Evolutionary conservation across 1,139 yeast genomes (phyloP).

Genomic region (Yamadazyma siamensis): DNA sequence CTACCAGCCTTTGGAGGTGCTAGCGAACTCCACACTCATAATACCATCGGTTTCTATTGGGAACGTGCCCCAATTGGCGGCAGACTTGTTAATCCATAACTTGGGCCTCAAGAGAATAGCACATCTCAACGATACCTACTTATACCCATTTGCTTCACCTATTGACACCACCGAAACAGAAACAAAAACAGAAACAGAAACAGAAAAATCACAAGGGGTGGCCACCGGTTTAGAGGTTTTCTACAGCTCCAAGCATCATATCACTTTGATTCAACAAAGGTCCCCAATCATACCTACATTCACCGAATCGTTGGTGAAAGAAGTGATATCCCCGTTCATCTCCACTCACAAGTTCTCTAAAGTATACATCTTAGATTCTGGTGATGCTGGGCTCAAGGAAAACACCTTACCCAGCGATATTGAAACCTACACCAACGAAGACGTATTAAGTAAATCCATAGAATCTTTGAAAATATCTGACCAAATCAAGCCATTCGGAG

Average conservation of each 20-base stretch:
- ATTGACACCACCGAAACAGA: conserved; percentile 37
- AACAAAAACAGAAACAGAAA: conserved; percentile 5
- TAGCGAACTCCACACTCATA: conserved; percentile 34
- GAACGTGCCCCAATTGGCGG: conserved; percentile 81
- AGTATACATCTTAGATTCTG: conserved; percentile 65
- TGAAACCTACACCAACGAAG: conserved; percentile 32
- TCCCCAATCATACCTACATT: conserved; percentile 78
- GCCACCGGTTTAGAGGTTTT: conserved; percentile 64
- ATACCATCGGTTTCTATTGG: conserved; percentile 85
- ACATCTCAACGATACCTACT: conserved; percentile 52
- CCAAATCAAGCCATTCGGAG: conserved; percentile 7
- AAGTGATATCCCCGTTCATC: conserved; percentile 53
- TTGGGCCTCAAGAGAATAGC: conserved; percentile 50
- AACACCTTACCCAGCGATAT: conserved; percentile 20
- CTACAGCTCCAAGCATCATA: conserved; percentile 29
- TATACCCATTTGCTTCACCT: conserved; percentile 87
- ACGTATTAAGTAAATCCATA: conserved; percentile 29
- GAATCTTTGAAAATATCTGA: conserved; percentile 24
- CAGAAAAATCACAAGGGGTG: conserved; percentile 36
- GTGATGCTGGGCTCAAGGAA: conserved; percentile 57
- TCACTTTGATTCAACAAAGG: conserved; percentile 72
- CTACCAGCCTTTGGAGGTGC: conserved; percentile 1
- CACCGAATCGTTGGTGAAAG: conserved; percentile 42
- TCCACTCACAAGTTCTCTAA: conserved; percentile 34
- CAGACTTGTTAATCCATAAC: conserved; percentile 71